A percentile compares a stretch with the other conserved stretches of the same genome.
phyloP scores from a whole-genome alignment of 805 yeast genomes.

The Grigorovia yakushimaensis region DNA sequence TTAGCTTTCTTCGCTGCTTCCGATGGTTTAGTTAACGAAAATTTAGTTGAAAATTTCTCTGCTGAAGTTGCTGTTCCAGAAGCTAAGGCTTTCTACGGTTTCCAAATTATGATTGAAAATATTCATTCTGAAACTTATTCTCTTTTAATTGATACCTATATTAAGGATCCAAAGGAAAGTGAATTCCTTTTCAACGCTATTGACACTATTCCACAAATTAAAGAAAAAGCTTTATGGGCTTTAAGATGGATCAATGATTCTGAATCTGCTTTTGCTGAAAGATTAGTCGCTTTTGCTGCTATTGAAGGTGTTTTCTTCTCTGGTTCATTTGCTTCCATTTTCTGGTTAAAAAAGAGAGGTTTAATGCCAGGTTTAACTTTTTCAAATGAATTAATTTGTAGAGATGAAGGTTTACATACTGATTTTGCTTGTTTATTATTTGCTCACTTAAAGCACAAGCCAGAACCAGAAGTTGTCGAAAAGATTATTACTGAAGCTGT shows the following conservation, averaged over 20 bases:
- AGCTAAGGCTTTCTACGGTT: conserved; percentile 96
- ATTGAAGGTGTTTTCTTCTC: conserved; percentile 97
- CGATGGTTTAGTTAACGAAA: conserved; percentile 94
- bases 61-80: conserved; percentile 96
- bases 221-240: conserved; percentile 92
- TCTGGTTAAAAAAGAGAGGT: conserved; percentile 95
- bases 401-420: conserved; percentile 97
- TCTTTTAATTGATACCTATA: conserved; percentile 81
- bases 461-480: conserved; percentile 64
- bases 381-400: conserved; percentile 89
- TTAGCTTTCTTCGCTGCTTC: conserved; percentile 97
- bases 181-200: too few species aligned
- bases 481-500: conserved; percentile 91
- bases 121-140: conserved; percentile 96
- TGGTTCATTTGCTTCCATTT: conserved; percentile 93
- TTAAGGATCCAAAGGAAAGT: conserved; percentile 92
- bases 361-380: conserved; percentile 95
- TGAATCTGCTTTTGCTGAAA: conserved; percentile 82
- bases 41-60: conserved; percentile 89
- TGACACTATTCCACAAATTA: conserved; percentile 74
- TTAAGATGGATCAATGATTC: conserved; percentile 89
- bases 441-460: conserved; percentile 85
- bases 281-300: conserved; percentile 95
- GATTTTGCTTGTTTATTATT: conserved; percentile 93
- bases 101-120: conserved; percentile 99